Conservation (phyloP, 768 basidiomycete genomes). For the Termitomyces sp. region DNA sequence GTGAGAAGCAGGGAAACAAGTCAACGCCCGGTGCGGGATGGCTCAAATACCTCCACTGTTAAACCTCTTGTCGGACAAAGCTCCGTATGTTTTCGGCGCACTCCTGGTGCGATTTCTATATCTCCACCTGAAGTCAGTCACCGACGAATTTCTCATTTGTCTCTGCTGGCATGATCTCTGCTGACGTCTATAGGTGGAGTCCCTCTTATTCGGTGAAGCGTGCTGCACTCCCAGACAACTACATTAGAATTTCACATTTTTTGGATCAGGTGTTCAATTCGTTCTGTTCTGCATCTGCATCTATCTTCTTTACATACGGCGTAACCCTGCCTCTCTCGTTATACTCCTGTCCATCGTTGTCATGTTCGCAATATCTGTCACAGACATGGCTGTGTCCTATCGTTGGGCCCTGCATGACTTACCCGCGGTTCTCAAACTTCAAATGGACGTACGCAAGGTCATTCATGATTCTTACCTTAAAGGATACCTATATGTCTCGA, state of each 20-base stretch:
- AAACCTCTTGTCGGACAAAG: not conserved
- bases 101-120: not conserved
- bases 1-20: no score
- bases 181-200: conserved; percentile 3
- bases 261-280: conserved; percentile 25
- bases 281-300: conserved; percentile 30
- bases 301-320: conserved; percentile 24
- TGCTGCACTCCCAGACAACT: not conserved
- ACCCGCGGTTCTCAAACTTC: conserved; percentile 8
- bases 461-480: conserved; percentile 17
- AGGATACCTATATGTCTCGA: conserved; percentile 30
- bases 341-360: conserved; percentile 24
- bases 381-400: conserved; percentile 27
- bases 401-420: conserved; percentile 21
- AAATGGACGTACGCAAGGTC: not conserved
- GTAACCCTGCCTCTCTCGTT: conserved; percentile 20
- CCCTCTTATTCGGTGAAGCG: conserved; percentile 9
- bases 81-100: conserved; percentile 1
- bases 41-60: not conserved
- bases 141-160: not conserved
- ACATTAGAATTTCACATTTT: not conserved
- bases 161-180: not conserved
- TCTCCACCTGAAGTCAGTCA: not conserved
- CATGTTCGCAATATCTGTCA: conserved; percentile 31
- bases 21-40: not conserved